These are phyloP conservation scores for Ceratobasidium sp. DNA, from an alignment of 1,284 basidiomycete genomes.

Conservation along the genomic window DNA sequence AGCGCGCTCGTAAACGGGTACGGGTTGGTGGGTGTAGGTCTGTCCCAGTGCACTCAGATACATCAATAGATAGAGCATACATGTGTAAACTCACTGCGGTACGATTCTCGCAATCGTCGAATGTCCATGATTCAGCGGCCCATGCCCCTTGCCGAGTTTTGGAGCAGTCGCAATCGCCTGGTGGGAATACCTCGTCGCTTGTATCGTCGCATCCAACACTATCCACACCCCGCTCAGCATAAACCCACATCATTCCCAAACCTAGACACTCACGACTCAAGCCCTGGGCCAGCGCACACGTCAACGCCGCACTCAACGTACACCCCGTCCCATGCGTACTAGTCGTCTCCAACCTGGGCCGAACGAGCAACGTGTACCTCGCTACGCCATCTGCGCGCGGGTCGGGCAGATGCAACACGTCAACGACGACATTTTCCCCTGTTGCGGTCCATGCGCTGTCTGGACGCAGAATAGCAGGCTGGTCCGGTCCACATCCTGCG, in stretches of 20 bases:
- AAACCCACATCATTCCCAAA: conserved; percentile 21
- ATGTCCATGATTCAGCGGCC: conserved; percentile 91
- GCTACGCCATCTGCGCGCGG: conserved; percentile 49
- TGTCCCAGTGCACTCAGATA: conserved; percentile 53
- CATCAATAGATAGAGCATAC: not conserved
- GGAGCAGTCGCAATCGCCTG: conserved; percentile 78
- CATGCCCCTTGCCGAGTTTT: conserved; percentile 80
- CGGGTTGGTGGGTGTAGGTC: conserved; percentile 70
- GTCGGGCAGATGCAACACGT: conserved; percentile 70
- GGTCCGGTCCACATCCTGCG: conserved; percentile 44
- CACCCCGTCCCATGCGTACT: conserved; percentile 96
- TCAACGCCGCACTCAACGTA: conserved; percentile 87
- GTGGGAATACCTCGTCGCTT: conserved; percentile 80
- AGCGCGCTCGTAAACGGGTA: conserved; percentile 78
- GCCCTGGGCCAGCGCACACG: conserved; percentile 73
- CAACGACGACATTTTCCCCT: conserved; percentile 70
- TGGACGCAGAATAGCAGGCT: conserved; percentile 41
- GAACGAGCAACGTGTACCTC: conserved; percentile 67
- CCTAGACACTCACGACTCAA: conserved; percentile 59
- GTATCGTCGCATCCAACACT: conserved; percentile 56
- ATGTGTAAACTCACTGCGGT: conserved; percentile 62
- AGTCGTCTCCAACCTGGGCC: conserved; percentile 73
- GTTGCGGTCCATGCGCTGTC: not conserved
- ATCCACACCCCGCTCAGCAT: not conserved
- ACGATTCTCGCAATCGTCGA: conserved; percentile 66